Evolutionary conservation across 139 green algal genomes (phyloP), one percentile per base, ranked within the genome.

Genomic region (Tetradesmus obliquus): DNA sequence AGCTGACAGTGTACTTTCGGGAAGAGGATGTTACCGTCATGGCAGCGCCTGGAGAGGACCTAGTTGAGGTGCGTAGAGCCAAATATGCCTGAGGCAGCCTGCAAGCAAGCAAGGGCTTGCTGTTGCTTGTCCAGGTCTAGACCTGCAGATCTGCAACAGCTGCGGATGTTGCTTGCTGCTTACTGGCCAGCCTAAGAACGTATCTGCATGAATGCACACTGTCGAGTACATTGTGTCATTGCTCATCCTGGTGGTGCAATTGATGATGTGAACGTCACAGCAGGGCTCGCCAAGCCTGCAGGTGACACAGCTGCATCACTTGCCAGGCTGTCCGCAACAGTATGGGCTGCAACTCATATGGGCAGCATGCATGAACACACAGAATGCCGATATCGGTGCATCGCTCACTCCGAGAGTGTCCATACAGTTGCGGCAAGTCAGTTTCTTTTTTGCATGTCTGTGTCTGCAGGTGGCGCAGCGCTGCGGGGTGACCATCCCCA

Each of bases 401-500:
- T 45, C 32, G 32, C 0, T 45, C 32, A 45, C 32, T 45, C 32
- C 32, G 32, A 45, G 32, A 45, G 32, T 45, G 32, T 45, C 32
- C 32, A 45, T 45, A 45, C 32, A 45, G 32, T 45, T 45, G 32
- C 32, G 32, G 32, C 32, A 45, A 45, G 32, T 45, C 32, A 45
- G 32, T 45, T 45, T 45, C 32, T 45, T 1, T 1, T 45, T 45
- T 1, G 66, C 66, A 17, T 71, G 82, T 62, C 32, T 89, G 84
- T 66, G 9, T 45, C 2, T 82, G 53, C 84, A 89, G 84, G 84
- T 89, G 7, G 84, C 84, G 51, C 24, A 22, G 22, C 24, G 53
- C 54, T 80, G 60, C 58, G 86, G 69, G 55, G 86, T 90, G 19
- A 90, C 86, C 20, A 90, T 90, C 54, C 86, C 86, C 19, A 90